A percentile compares a stretch with the other conserved stretches of the same genome.
Conservation (phyloP, 768 basidiomycete species). For the Termitomyces sp. region DNA sequence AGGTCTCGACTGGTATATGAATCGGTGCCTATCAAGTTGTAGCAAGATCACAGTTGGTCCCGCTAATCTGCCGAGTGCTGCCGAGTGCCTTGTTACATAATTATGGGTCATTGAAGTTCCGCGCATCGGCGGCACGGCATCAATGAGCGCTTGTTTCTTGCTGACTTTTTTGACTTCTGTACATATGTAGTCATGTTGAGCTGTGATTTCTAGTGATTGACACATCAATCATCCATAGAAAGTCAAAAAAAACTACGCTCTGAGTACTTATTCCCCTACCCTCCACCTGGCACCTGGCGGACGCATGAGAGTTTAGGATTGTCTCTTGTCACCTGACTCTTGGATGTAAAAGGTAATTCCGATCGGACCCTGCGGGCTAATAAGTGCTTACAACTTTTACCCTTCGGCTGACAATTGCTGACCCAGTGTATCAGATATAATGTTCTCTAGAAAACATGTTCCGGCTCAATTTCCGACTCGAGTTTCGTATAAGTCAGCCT, state of each 20-base stretch:
- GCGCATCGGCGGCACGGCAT: not conserved
- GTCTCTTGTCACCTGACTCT: not conserved
- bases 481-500: constrained; percentile 1
- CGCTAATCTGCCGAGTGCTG: not conserved
- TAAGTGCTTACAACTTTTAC: not conserved
- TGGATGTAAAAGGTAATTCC: not conserved
- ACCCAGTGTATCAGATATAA: not conserved
- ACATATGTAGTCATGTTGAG: not conserved
- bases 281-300: not conserved
- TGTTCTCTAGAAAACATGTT: not conserved
- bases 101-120: not conserved
- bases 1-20: not conserved
- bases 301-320: not conserved
- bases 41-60: not conserved
- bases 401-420: not conserved
- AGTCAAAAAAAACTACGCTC: not conserved
- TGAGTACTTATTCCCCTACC: no score
- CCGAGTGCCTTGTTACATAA: not conserved
- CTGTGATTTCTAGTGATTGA: not conserved
- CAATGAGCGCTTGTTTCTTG: not conserved
- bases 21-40: not conserved
- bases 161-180: not conserved
- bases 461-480: not conserved
- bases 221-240: not conserved
- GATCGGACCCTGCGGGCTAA: not conserved